These are phyloP conservation scores for Phytophthora podocarpi DNA, from an alignment of 352 stramenopile genomes.

Conservation along the genomic window DNA sequence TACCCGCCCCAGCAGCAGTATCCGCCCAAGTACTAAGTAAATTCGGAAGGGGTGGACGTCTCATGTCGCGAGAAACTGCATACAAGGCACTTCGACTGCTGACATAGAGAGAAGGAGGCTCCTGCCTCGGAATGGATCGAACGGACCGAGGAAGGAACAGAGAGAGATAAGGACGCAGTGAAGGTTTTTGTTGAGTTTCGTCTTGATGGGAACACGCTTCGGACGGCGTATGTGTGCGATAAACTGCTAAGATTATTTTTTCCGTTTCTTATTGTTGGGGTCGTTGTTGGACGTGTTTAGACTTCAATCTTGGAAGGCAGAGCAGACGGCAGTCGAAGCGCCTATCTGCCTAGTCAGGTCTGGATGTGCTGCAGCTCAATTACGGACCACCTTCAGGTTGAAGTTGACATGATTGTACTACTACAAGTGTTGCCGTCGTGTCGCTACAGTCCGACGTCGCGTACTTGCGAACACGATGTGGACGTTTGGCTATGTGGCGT, in stretches of 20 bases:
- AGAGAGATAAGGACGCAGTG: slow-evolving; percentile 15
- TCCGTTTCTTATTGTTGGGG: not conserved
- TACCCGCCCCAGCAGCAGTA: slow-evolving; percentile 29
- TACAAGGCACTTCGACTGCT: slow-evolving; percentile 1
- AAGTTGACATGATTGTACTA: too few species aligned
- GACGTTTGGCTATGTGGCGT: too few species aligned
- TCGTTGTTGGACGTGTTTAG: too few species aligned
- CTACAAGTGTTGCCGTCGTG: too few species aligned
- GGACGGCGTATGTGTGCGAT: slow-evolving; percentile 22
- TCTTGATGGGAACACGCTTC: slow-evolving; percentile 17
- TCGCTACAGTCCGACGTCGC: too few species aligned
- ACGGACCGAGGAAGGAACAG: slow-evolving; percentile 23
- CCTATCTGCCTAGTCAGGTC: too few species aligned
- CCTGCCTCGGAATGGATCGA: slow-evolving; percentile 33
- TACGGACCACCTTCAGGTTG: too few species aligned
- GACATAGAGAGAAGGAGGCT: not conserved
- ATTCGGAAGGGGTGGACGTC: not conserved
- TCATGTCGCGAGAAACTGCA: not conserved
- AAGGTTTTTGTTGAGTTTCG: slow-evolving; percentile 22
- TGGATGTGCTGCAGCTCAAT: too few species aligned
- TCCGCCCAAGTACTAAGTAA: slow-evolving; percentile 20
- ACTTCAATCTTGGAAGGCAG: too few species aligned
- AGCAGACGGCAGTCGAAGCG: too few species aligned
- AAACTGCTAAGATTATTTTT: slow-evolving; percentile 33
- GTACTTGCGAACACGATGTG: too few species aligned